phyloP scores from a whole-genome alignment of 257 asterid genomes.

The Pogostemon cablin region DNA sequence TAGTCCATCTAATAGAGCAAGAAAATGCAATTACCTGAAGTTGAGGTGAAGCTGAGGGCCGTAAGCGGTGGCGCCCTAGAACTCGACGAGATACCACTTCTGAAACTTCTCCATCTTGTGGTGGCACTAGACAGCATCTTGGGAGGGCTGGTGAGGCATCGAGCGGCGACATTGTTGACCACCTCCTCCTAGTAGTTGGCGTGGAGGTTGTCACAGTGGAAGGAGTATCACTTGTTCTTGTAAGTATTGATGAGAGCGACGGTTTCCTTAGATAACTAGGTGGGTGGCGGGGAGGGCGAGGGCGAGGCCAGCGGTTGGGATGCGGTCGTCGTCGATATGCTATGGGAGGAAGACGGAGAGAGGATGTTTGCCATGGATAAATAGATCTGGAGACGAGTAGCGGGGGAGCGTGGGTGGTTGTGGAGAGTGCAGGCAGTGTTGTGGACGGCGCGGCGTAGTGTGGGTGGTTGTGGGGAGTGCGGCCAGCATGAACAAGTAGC shows the following conservation, averaged over 20 bases:
- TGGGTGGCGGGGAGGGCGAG: conserved; percentile 72
- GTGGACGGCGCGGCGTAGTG: too few relatives aligned
- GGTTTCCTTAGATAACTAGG: conserved; percentile 87
- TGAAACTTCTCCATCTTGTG: conserved; percentile 93
- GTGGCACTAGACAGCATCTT: conserved; percentile 85
- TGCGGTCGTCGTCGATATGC: conserved; percentile 29
- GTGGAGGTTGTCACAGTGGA: conserved; percentile 74
- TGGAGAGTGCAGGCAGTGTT: too few relatives aligned
- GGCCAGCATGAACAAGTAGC: too few relatives aligned
- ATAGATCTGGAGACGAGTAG: too few relatives aligned
- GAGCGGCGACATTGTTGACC: conserved; percentile 61
- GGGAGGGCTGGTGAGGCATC: conserved; percentile 44
- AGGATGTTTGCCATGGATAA: conserved; percentile 33
- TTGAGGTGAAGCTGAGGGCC: conserved; percentile 15
- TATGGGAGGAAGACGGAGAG: conserved; percentile 33
- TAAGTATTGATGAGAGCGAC: conserved; percentile 69
- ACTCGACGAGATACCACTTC: conserved; percentile 78
- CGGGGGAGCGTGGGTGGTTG: too few relatives aligned
- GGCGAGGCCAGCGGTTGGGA: conserved; percentile 50
- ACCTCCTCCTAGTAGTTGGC: conserved; percentile 88
- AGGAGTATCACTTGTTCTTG: conserved; percentile 81
- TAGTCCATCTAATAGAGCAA: too few relatives aligned
- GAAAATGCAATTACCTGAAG: too few relatives aligned
- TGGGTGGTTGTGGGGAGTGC: too few relatives aligned
- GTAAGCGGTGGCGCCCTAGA: conserved; percentile 66